These are phyloP conservation scores for Ilyonectria robusta DNA, from an alignment of 2,329 filamentous ascomycete species.

Conservation along the genomic window DNA sequence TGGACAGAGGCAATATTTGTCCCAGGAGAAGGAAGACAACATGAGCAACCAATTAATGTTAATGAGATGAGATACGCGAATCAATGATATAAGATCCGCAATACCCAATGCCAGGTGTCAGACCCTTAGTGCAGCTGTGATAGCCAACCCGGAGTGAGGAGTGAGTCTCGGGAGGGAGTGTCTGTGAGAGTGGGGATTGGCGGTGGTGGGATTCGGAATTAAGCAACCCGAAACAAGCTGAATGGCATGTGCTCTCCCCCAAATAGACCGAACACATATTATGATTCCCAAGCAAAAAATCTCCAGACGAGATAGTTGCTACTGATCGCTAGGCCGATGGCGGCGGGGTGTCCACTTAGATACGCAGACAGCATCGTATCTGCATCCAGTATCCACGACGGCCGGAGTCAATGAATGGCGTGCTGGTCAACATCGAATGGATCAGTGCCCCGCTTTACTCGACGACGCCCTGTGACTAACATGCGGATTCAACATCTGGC, in stretches of 20 bases:
- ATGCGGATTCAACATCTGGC: constrained; percentile 4
- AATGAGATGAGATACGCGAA: constrained; percentile 42
- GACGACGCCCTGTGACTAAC: constrained; percentile 12
- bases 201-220: constrained; percentile 1
- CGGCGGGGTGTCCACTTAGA: constrained; percentile 33
- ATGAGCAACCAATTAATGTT: constrained; percentile 44
- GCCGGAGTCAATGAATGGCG: constrained; percentile 22
- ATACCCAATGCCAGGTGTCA: background rate
- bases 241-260: background rate
- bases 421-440: constrained; percentile 8
- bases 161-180: background rate
- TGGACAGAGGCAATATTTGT: constrained; percentile 12
- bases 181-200: background rate
- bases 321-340: constrained; percentile 34
- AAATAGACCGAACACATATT: background rate
- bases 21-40: constrained; percentile 33
- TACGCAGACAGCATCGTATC: background rate
- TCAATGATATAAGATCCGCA: constrained; percentile 7
- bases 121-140: constrained; percentile 8
- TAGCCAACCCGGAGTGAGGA: background rate
- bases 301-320: background rate
- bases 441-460: constrained; percentile 15
- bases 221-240: background rate
- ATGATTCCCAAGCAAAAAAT: background rate
- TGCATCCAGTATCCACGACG: constrained; percentile 20